Evolutionary conservation across 1,139 yeast species (phyloP), one percentile per base, ranked within the genome.

Genomic region (Yamadazyma kanchanaburiensis): DNA sequence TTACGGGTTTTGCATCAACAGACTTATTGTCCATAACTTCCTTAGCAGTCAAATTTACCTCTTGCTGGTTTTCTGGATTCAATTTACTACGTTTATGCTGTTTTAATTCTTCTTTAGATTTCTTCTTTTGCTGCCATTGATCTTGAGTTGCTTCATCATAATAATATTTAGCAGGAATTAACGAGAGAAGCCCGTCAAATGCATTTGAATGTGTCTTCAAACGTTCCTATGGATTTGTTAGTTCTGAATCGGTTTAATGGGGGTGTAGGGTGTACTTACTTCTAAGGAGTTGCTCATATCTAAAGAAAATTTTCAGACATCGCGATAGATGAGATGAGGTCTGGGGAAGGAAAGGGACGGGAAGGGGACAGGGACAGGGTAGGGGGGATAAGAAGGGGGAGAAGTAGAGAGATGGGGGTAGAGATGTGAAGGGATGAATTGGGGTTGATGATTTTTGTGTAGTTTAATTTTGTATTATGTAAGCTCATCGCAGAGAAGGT

Each of bases 81-180:
- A 88, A 69, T 54, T 87, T 88, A 32, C 79, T 76, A 43, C 77
- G 64, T 53, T 82, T 82, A 39, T 74, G 77, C 33, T 67, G 70
- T 43, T 68, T 74, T 14, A 70, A 58, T 49, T 86, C 91, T 29
- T 70, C 75, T 49, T 83, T 85, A 23, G 77, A 58, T 57, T 81
- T 77, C 64, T 85, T 84, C 62, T 80, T 84, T 46, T 81, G 82
- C 45, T 80, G 80, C 96, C 97, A 89, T 58, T 89, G 97, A 34
- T 82, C 82, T 49, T 82, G 80, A 28, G 80, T 81, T 25, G 83
- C 86, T 42, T 77, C 84, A 50, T 78, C 85, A 52, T 86, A 87
- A 54, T 89, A 89, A 50, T 83, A 87, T 51, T 88, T 87, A 7
- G 96, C 95, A 6, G 98, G 97, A 37, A 91, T 88, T 53, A 91